phyloP scores from a whole-genome alignment of 2,329 filamentous ascomycete genomes.

The Diplodia sapinea region DNA sequence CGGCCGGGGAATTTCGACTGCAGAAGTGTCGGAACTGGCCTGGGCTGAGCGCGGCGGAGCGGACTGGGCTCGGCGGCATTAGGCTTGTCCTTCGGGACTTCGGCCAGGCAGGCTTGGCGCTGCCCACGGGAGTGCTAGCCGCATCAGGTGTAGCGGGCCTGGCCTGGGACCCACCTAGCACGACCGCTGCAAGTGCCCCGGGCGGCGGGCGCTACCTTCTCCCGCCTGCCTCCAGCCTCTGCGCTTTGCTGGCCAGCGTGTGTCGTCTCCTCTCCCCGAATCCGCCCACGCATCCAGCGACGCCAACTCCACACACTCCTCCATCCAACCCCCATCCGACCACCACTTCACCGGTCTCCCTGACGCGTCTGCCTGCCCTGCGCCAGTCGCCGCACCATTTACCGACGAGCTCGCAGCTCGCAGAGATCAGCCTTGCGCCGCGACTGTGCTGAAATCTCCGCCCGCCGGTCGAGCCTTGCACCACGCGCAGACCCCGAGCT shows the following conservation, averaged over 20 bases:
- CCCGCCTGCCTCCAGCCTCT: conserved; percentile 24
- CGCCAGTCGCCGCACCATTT: conserved; percentile 19
- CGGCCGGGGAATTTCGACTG: not conserved
- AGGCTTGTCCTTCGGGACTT: conserved; percentile 4
- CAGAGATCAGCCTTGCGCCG: conserved; percentile 23
- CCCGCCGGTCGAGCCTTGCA: conserved; percentile 12
- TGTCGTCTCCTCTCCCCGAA: conserved; percentile 26
- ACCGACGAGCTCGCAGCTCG: conserved; percentile 17
- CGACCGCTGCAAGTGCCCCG: conserved; percentile 21
- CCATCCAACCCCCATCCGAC: conserved; percentile 14
- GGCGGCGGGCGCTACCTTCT: conserved; percentile 19
- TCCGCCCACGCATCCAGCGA: conserved; percentile 13
- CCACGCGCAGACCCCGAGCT: conserved; percentile 12
- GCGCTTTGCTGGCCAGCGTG: conserved; percentile 27
- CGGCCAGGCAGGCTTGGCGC: conserved; percentile 12
- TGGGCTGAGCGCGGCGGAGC: not conserved
- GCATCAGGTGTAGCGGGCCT: not conserved
- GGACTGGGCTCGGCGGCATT: not conserved
- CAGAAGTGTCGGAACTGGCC: not conserved
- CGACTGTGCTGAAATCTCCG: conserved; percentile 25
- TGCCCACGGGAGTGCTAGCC: conserved; percentile 11
- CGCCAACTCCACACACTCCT: conserved; percentile 25
- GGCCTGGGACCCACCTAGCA: conserved; percentile 8
- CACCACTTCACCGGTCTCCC: conserved; percentile 17
- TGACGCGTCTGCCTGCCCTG: not conserved